Evolutionary conservation across 345 rosid genomes (phyloP).

Genomic region (Bruguiera sexangula): DNA sequence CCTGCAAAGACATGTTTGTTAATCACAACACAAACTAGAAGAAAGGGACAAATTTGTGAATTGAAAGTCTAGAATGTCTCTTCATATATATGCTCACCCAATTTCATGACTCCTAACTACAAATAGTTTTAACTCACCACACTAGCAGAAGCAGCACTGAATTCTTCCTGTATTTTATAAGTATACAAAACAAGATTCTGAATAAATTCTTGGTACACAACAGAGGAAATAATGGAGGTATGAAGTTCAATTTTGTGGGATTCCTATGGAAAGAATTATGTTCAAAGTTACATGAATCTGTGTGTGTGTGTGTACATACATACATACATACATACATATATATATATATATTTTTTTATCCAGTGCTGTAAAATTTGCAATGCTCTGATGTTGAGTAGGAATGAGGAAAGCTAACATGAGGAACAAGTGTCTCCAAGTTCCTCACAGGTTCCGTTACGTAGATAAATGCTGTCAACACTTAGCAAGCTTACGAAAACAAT

Average conservation of each 20-base stretch:
- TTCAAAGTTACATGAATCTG: background rate
- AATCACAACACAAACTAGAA: conserved; percentile 4
- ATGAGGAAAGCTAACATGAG: too few species aligned
- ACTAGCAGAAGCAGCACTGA: background rate
- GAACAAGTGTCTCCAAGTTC: too few species aligned
- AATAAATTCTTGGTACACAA: background rate
- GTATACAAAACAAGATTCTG: background rate
- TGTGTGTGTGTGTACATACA: too few species aligned
- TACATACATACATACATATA: too few species aligned
- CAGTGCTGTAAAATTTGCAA: too few species aligned
- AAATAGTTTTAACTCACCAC: background rate
- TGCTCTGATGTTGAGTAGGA: too few species aligned
- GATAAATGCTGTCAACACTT: too few species aligned
- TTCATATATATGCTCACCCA: background rate
- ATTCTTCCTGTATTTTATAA: background rate
- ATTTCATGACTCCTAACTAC: background rate
- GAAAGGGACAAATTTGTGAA: too few species aligned
- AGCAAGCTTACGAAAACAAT: background rate
- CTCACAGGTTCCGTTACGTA: too few species aligned
- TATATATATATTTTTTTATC: too few species aligned
- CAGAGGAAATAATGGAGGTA: too few species aligned
- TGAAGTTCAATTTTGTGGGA: background rate
- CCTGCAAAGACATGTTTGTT: conserved; percentile 37
- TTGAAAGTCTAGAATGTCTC: too few species aligned
- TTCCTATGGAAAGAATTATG: background rate